Evolutionary conservation across 257 asterid genomes (phyloP).

Genomic region (Solanum okadae): DNA sequence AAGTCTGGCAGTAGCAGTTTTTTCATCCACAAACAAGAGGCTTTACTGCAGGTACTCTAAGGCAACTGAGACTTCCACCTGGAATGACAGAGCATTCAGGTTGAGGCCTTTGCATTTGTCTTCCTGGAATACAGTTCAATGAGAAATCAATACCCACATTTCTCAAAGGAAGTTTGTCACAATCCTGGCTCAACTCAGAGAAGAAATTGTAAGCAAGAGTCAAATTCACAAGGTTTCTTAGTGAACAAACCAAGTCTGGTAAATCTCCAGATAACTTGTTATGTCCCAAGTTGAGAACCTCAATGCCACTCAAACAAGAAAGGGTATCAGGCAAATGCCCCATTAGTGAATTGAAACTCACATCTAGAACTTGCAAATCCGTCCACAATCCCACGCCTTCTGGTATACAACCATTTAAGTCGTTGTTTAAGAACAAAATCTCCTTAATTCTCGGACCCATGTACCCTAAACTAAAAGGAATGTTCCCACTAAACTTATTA

Average conservation of each 20-base stretch:
- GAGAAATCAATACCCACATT: slow-evolving; percentile 70
- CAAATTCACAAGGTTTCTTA: slow-evolving; percentile 47
- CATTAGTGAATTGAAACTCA: slow-evolving; percentile 52
- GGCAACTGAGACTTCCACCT: slow-evolving; percentile 62
- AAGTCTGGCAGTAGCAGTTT: not conserved
- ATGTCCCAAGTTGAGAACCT: slow-evolving; percentile 65
- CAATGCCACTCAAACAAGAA: slow-evolving; percentile 59
- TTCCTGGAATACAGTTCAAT: slow-evolving; percentile 77
- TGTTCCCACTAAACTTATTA: slow-evolving; percentile 47
- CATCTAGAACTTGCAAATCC: slow-evolving; percentile 68
- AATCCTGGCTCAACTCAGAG: slow-evolving; percentile 64
- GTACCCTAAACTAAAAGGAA: slow-evolving; percentile 71
- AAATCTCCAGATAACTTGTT: slow-evolving; percentile 65
- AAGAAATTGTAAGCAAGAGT: slow-evolving; percentile 75
- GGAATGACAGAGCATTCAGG: slow-evolving; percentile 62
- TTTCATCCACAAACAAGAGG: slow-evolving; percentile 50
- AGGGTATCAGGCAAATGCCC: slow-evolving; percentile 75
- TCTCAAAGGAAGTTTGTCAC: slow-evolving; percentile 28
- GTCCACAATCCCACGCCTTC: slow-evolving; percentile 80
- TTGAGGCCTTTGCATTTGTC: slow-evolving; percentile 55
- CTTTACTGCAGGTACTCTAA: slow-evolving; percentile 54
- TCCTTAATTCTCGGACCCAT: slow-evolving; percentile 50
- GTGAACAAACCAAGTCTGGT: slow-evolving; percentile 63
- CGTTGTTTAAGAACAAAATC: slow-evolving; percentile 66
- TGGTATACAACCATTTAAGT: slow-evolving; percentile 79